Percentiles rank a stretch among this genome's conserved stretches.
Evolutionary conservation across 371 early-diverging fungal species (phyloP).

Genomic region (Mucor lusitanicus): DNA sequence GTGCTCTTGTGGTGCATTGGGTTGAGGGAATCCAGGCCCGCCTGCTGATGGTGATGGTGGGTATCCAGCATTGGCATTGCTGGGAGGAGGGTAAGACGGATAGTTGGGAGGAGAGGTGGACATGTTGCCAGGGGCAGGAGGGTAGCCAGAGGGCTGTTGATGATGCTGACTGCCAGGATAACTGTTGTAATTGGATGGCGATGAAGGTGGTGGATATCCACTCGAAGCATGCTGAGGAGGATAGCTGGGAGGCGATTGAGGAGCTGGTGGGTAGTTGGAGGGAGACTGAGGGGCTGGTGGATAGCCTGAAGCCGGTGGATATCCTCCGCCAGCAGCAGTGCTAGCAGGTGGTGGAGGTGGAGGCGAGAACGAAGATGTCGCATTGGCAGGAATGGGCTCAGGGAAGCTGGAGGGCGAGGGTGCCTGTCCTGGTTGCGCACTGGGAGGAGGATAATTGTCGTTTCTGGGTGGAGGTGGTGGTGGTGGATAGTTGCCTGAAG

Average conservation of each 20-base stretch:
- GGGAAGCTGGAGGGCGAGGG: slow-evolving; percentile 7
- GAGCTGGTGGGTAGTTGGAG: neutral
- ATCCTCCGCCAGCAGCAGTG: neutral
- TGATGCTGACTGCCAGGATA: neutral
- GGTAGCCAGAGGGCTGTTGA: neutral
- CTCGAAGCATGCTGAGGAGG: neutral
- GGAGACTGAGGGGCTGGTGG: slow-evolving; percentile 1
- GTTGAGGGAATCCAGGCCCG: slow-evolving; percentile 3
- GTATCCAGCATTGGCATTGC: slow-evolving; percentile 6
- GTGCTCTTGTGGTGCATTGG: neutral
- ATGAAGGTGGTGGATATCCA: slow-evolving; percentile 1
- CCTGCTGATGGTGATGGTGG: slow-evolving; percentile 15
- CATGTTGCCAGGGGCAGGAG: neutral
- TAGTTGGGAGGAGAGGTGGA: slow-evolving; percentile 7
- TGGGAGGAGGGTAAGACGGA: slow-evolving; percentile 1
- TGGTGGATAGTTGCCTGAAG: slow-evolving; percentile 1
- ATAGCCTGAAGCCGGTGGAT: slow-evolving; percentile 3
- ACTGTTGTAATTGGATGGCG: neutral
- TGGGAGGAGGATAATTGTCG: slow-evolving; percentile 13
- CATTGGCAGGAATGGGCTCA: slow-evolving; percentile 9
- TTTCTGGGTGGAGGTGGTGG: slow-evolving; percentile 12
- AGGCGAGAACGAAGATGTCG: slow-evolving; percentile 1
- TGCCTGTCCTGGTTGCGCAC: slow-evolving; percentile 7
- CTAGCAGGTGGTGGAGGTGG: slow-evolving; percentile 16
- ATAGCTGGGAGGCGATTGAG: slow-evolving; percentile 4